Evolutionary conservation across 2,329 filamentous ascomycete genomes (phyloP).

Genomic region (Fusarium sp.): DNA sequence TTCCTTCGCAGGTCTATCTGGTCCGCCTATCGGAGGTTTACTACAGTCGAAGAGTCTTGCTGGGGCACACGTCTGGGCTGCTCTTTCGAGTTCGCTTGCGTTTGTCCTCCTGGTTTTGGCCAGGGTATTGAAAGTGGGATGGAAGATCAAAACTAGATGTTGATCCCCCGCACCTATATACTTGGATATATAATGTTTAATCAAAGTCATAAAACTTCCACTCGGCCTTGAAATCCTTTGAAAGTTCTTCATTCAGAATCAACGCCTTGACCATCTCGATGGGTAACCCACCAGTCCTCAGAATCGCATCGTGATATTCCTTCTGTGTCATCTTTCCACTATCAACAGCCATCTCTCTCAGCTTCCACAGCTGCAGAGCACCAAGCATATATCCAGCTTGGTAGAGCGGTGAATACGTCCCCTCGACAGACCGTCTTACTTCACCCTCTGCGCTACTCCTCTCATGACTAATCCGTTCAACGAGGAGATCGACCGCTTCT

Average conservation of each 20-base stretch:
- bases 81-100: conserved; percentile 46
- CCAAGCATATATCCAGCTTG: conserved; percentile 38
- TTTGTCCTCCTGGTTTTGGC: conserved; percentile 36
- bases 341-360: conserved; percentile 30
- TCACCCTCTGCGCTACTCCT: conserved; percentile 36
- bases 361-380: conserved; percentile 29
- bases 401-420: conserved; percentile 31
- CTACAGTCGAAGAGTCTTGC: conserved; percentile 43
- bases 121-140: conserved; percentile 36
- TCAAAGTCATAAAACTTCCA: conserved; percentile 41
- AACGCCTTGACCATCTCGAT: conserved; percentile 40
- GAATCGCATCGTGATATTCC: conserved; percentile 34
- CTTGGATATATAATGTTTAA: neutral
- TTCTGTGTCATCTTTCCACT: conserved; percentile 22
- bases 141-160: conserved; percentile 36
- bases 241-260: conserved; percentile 18
- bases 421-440: conserved; percentile 30
- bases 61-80: conserved; percentile 53
- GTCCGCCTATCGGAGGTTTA: conserved; percentile 55
- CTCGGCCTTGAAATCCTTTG: conserved; percentile 20
- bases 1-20: conserved; percentile 55
- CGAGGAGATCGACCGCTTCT: conserved; percentile 27
- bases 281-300: conserved; percentile 26
- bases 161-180: conserved; percentile 2
- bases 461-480: conserved; percentile 21